phyloP scores from a whole-genome alignment of 176 grass and related monocot genomes.

The Bolboschoenus planiculmis region DNA sequence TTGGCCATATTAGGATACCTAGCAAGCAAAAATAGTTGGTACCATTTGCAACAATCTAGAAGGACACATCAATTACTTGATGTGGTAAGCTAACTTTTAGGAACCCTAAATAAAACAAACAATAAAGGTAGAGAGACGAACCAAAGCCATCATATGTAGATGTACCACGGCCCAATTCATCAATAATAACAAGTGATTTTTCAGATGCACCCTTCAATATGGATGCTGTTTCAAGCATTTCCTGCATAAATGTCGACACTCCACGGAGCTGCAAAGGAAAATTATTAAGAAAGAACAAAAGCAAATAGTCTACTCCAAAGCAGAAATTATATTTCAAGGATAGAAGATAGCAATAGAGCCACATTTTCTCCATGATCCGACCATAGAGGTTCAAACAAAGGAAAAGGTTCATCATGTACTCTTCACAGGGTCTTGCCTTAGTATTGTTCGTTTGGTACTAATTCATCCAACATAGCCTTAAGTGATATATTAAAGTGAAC shows the following conservation, averaged over 20 bases:
- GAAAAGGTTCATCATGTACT: background rate
- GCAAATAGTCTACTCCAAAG: background rate
- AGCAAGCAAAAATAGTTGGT: background rate
- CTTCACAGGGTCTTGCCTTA: background rate
- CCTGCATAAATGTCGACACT: constrained; percentile 99
- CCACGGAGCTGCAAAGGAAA: constrained; percentile 64
- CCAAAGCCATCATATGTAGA: constrained; percentile 99
- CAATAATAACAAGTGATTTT: constrained; percentile 92
- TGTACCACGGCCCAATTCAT: constrained; percentile 93
- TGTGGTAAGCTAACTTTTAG: background rate
- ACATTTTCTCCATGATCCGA: background rate
- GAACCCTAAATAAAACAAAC: constrained; percentile 1
- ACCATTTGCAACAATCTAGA: background rate
- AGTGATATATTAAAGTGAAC: background rate
- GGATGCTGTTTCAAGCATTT: constrained; percentile 99
- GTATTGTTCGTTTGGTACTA: background rate
- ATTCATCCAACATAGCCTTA: background rate
- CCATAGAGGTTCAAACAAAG: background rate
- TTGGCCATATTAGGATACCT: background rate
- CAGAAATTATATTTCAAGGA: background rate
- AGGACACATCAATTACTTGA: background rate
- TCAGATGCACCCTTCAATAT: constrained; percentile 93
- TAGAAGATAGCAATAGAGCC: background rate
- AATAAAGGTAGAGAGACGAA: constrained; percentile 26
- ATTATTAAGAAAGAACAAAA: background rate